Evolutionary conservation across 345 rosid species (phyloP).

Genomic region (Dipteronia dyeriana): DNA sequence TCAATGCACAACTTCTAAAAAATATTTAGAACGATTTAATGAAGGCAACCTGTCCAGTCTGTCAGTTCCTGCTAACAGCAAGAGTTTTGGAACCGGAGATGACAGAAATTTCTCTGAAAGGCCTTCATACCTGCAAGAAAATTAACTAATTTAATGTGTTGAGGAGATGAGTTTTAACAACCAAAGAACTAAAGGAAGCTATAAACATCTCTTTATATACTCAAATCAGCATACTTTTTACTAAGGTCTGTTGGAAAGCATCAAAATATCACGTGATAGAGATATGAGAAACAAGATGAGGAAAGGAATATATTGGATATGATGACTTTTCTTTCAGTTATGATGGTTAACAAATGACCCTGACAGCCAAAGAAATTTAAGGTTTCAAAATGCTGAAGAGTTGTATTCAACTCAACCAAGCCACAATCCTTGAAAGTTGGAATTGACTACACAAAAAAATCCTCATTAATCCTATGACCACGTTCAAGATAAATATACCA

Average conservation of each 20-base stretch:
- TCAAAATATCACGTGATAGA: background rate
- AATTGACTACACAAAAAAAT: background rate
- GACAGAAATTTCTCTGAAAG: constrained; percentile 89
- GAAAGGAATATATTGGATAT: background rate
- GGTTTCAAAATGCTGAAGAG: background rate
- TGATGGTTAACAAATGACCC: background rate
- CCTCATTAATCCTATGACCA: background rate
- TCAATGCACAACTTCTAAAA: constrained; percentile 2
- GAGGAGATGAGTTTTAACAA: constrained; percentile 6
- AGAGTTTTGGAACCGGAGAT: constrained; percentile 79
- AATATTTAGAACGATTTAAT: background rate
- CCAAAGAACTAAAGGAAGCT: background rate
- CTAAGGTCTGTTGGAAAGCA: background rate
- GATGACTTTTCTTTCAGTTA: background rate
- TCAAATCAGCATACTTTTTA: background rate
- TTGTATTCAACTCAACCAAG: background rate
- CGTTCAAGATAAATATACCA: background rate
- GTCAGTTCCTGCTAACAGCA: constrained; percentile 88
- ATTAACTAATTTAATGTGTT: constrained; percentile 14
- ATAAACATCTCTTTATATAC: background rate
- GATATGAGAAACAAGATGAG: background rate
- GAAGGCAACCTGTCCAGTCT: constrained; percentile 68
- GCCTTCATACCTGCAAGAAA: constrained; percentile 83
- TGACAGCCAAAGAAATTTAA: background rate
- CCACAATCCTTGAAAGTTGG: background rate